Evolutionary conservation across 2,329 filamentous ascomycete species (phyloP).

Genomic region (Coniochaeta sp.): DNA sequence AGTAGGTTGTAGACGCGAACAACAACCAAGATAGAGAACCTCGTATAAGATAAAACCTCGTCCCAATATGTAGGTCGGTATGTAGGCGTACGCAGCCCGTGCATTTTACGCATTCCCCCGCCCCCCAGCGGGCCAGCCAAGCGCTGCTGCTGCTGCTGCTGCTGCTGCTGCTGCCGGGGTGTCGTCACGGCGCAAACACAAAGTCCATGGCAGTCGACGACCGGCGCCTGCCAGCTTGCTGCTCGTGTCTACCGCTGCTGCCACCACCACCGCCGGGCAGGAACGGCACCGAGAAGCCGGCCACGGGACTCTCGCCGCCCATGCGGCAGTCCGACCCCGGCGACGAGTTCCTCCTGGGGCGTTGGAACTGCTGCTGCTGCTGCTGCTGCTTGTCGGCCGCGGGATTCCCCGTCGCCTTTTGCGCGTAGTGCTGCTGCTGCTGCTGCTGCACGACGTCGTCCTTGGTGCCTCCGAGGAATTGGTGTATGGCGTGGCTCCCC

Average conservation of each 20-base stretch:
- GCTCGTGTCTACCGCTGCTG: background rate
- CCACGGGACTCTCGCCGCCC: background rate
- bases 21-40: no score
- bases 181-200: background rate
- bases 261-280: no score
- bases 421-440: background rate
- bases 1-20: no score
- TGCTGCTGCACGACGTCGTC: background rate
- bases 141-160: no score
- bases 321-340: background rate
- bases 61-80: no score
- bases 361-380: background rate
- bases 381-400: background rate
- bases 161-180: no score
- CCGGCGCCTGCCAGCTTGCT: background rate
- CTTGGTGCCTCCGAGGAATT: background rate
- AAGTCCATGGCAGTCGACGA: background rate
- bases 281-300: background rate
- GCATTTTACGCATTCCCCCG: no score
- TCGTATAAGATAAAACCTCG: no score
- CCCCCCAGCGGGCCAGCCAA: no score
- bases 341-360: background rate
- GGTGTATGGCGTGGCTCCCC: background rate
- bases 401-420: background rate
- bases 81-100: no score